A percentile compares a stretch with the other conserved stretches of the same genome.
These are phyloP conservation scores for Diversispora eburnea DNA, from an alignment of 192 early-diverging fungal species.

Conservation along the genomic window DNA sequence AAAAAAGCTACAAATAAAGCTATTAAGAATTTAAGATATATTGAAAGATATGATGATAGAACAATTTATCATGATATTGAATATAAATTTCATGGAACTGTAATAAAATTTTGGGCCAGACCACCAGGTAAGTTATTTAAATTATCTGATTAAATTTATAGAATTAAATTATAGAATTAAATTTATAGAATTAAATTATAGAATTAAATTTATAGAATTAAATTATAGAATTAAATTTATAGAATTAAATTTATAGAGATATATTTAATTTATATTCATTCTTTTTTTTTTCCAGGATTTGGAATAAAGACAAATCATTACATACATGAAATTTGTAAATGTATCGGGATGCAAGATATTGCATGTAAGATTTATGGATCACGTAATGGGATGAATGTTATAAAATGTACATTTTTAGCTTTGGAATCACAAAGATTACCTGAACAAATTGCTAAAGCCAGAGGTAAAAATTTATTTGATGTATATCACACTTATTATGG, in stretches of 20 bases:
- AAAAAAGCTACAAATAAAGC: slow-evolving; percentile 84
- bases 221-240: no score
- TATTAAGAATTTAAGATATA: slow-evolving; percentile 78
- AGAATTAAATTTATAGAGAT: no score
- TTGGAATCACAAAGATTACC: slow-evolving; percentile 74
- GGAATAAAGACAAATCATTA: slow-evolving; percentile 90
- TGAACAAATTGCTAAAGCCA: slow-evolving; percentile 77
- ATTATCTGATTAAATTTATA: no score
- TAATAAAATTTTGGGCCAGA: slow-evolving; percentile 71
- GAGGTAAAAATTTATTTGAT: slow-evolving; percentile 86
- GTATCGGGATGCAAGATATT: slow-evolving; percentile 89
- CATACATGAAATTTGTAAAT: slow-evolving; percentile 94
- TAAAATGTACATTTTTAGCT: slow-evolving; percentile 95
- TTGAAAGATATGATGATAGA: slow-evolving; percentile 89
- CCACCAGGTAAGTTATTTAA: slow-evolving; percentile 70
- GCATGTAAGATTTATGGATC: slow-evolving; percentile 87
- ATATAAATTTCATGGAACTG: slow-evolving; percentile 87
- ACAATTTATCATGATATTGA: slow-evolving; percentile 86
- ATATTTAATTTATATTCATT: slow-evolving; percentile 11
- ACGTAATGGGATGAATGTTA: slow-evolving; percentile 96
- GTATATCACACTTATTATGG: slow-evolving; percentile 90
- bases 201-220: no score
- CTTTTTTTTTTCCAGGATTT: slow-evolving; percentile 60
- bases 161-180: no score
- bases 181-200: no score